Conservation (phyloP, 345 rosid genomes). For the Salix udensis region DNA sequence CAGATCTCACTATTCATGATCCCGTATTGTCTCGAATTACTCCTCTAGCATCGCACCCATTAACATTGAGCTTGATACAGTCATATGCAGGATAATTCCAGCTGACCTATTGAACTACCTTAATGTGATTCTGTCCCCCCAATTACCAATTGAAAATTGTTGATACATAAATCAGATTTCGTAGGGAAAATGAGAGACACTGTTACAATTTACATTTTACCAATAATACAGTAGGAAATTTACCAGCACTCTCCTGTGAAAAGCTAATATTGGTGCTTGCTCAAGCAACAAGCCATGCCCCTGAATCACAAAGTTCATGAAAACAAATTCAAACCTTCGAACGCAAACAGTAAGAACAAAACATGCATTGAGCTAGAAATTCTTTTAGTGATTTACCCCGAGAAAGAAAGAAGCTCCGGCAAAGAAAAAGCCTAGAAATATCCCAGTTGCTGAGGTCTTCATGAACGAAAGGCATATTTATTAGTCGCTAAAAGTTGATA, state of each 20-base stretch:
- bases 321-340: slow-evolving; percentile 10
- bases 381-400: slow-evolving; percentile 37
- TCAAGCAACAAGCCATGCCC: slow-evolving; percentile 50
- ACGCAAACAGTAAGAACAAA: neutral
- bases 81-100: too few relatives aligned
- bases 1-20: too few relatives aligned
- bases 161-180: slow-evolving; percentile 51
- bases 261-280: slow-evolving; percentile 57
- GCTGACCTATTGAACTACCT: too few relatives aligned
- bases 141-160: slow-evolving; percentile 40
- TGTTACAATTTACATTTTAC: too few relatives aligned
- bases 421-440: slow-evolving; percentile 65
- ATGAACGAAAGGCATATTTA: neutral
- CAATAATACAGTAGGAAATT: slow-evolving; percentile 3
- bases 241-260: slow-evolving; percentile 77
- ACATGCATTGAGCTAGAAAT: neutral
- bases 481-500: neutral
- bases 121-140: too few relatives aligned
- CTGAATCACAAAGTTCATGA: slow-evolving; percentile 27
- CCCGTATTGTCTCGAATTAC: too few relatives aligned
- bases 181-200: too few relatives aligned
- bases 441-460: slow-evolving; percentile 65
- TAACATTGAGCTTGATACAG: too few relatives aligned
- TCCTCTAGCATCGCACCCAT: too few relatives aligned
- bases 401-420: slow-evolving; percentile 71